These are phyloP conservation scores for Discostella stelligeroides DNA, from an alignment of 108 stramenopile species.

Conservation along the genomic window DNA sequence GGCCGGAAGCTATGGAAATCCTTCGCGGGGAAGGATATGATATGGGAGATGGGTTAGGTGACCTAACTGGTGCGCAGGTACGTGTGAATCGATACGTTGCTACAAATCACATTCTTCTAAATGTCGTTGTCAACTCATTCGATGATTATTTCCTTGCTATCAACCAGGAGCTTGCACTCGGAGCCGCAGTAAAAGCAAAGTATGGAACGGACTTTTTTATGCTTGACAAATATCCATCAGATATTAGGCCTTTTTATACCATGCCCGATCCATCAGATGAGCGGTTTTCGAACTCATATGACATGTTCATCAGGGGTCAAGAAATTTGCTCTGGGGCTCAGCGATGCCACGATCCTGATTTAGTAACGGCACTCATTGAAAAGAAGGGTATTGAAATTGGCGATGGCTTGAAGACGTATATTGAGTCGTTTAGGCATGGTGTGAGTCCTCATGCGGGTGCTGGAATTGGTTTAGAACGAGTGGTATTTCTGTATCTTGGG, in stretches of 20 bases:
- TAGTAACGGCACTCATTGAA: conserved; percentile 68
- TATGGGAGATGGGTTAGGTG: conserved; percentile 88
- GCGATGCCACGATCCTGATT: conserved; percentile 89
- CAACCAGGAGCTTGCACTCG: conserved; percentile 86
- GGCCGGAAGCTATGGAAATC: conserved; percentile 95
- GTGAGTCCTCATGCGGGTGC: conserved; percentile 94
- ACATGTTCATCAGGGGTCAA: conserved; percentile 95
- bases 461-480: conserved; percentile 95
- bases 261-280: conserved; percentile 94
- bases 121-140: neutral
- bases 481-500: conserved; percentile 95
- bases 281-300: conserved; percentile 93
- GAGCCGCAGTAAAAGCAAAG: conserved; percentile 89
- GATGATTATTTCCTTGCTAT: neutral
- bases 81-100: neutral
- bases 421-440: conserved; percentile 91
- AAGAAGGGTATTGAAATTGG: conserved; percentile 89
- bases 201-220: conserved; percentile 97
- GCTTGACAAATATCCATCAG: conserved; percentile 93
- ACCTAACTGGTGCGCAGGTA: conserved; percentile 86
- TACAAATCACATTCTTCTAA: conserved; percentile 1
- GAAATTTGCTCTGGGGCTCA: conserved; percentile 99
- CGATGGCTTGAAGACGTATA: conserved; percentile 80
- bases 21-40: conserved; percentile 74
- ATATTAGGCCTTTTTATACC: conserved; percentile 96